Evolutionary conservation across 495 filamentous ascomycete genomes (phyloP).

Genomic region (Penicillium roqueforti): DNA sequence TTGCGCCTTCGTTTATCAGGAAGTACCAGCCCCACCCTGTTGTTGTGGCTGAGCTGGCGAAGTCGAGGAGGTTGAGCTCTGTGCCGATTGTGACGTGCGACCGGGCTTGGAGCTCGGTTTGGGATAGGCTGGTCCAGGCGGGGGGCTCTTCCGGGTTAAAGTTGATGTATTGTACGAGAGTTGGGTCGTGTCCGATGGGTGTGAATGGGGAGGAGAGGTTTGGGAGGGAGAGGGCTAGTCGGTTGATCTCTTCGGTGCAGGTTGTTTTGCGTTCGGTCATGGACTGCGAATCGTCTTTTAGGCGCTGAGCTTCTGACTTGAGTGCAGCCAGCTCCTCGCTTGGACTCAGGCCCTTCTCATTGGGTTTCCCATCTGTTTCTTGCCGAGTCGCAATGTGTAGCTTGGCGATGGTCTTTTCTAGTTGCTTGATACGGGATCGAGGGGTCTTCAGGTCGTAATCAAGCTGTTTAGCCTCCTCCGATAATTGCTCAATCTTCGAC

Average conservation of each 20-base stretch:
- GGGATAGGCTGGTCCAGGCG: conserved; percentile 43
- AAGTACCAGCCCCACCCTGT: conserved; percentile 98
- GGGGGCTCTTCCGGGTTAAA: conserved; percentile 56
- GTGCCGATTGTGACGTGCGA: conserved; percentile 84
- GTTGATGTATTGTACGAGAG: conserved; percentile 68
- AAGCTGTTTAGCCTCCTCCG: conserved; percentile 57
- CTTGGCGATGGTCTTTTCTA: conserved; percentile 41
- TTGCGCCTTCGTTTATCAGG: conserved; percentile 78
- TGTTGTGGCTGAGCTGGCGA: conserved; percentile 67
- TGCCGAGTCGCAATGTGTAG: conserved; percentile 28
- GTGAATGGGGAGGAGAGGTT: conserved; percentile 78
- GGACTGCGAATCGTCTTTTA: conserved; percentile 62
- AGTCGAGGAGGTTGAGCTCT: conserved; percentile 78
- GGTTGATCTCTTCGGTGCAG: conserved; percentile 63
- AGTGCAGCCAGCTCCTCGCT: conserved; percentile 24
- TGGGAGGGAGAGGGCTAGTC: conserved; percentile 73
- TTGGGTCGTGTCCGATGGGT: conserved; percentile 61
- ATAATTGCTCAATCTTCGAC: conserved; percentile 62
- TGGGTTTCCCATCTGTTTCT: conserved; percentile 6
- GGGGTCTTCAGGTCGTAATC: conserved; percentile 37
- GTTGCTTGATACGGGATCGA: conserved; percentile 37
- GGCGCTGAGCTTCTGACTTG: conserved; percentile 59
- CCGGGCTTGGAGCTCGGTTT: conserved; percentile 40
- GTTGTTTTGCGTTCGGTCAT: conserved; percentile 57
- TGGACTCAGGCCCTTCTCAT: background rate